Percentiles rank a stretch among this genome's conserved stretches.
Evolutionary conservation across 1,284 basidiomycete species (phyloP).

Genomic region (Cerrena zonata): DNA sequence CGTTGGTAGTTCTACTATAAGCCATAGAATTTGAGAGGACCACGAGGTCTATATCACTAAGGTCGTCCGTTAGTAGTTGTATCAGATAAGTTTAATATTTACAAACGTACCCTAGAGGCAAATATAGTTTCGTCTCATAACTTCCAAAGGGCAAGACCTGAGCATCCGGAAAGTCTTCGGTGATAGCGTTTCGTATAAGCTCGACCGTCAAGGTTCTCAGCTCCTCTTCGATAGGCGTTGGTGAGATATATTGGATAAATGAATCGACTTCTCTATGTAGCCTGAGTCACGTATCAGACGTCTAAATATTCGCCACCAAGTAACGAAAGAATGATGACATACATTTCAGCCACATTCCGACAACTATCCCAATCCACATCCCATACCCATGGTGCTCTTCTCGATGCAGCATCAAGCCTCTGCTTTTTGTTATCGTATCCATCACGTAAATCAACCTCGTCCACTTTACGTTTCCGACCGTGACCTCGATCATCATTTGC

Average conservation of each 20-base stretch:
- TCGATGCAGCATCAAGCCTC: slow-evolving; percentile 50
- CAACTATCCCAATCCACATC: slow-evolving; percentile 77
- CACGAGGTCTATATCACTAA: slow-evolving; percentile 74
- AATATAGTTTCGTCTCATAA: slow-evolving; percentile 90
- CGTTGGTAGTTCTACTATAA: slow-evolving; percentile 50
- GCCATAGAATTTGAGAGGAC: slow-evolving; percentile 64
- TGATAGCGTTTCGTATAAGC: slow-evolving; percentile 67
- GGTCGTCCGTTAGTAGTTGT: neutral
- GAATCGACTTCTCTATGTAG: slow-evolving; percentile 81
- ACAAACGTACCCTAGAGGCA: slow-evolving; percentile 79
- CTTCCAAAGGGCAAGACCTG: slow-evolving; percentile 85
- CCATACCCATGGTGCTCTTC: slow-evolving; percentile 74
- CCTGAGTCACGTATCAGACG: slow-evolving; percentile 35
- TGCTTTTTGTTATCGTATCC: slow-evolving; percentile 55
- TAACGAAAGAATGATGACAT: slow-evolving; percentile 15
- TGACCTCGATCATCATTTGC: slow-evolving; percentile 16
- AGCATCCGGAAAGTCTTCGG: slow-evolving; percentile 71
- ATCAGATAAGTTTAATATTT: neutral
- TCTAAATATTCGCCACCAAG: slow-evolving; percentile 6
- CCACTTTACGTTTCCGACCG: slow-evolving; percentile 39
- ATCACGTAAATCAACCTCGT: slow-evolving; percentile 44
- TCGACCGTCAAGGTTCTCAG: slow-evolving; percentile 73
- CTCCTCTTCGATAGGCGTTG: slow-evolving; percentile 80
- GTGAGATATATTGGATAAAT: slow-evolving; percentile 84
- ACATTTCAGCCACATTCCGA: slow-evolving; percentile 78